Percentiles rank a stretch among this genome's conserved stretches.
Conservation (phyloP, 1,284 basidiomycete genomes). For the Fomitopsis palustris region DNA sequence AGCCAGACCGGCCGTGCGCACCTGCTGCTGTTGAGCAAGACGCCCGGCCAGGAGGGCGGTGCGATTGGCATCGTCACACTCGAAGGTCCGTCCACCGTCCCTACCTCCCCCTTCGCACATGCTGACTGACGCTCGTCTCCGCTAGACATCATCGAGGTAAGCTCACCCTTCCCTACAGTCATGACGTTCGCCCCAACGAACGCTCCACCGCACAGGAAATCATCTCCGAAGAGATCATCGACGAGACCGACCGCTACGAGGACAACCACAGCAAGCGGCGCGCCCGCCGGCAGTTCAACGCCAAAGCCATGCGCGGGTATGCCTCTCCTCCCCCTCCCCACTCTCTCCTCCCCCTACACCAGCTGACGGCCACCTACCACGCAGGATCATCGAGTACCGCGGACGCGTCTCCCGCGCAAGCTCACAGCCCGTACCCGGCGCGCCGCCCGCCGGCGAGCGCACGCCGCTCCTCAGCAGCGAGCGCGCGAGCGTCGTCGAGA, state of each 20-base stretch:
- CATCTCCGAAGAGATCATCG: slow-evolving; percentile 85
- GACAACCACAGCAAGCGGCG: slow-evolving; percentile 78
- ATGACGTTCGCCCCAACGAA: not conserved
- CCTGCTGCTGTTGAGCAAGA: slow-evolving; percentile 81
- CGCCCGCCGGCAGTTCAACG: slow-evolving; percentile 69
- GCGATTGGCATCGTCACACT: slow-evolving; percentile 82
- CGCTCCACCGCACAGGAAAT: slow-evolving; percentile 54
- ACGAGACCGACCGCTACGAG: slow-evolving; percentile 86
- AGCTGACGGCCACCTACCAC: not conserved
- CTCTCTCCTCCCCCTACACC: too few species aligned
- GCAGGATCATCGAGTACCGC: slow-evolving; percentile 26
- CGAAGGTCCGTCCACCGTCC: slow-evolving; percentile 53
- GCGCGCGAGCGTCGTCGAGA: slow-evolving; percentile 2
- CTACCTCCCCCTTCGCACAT: not conserved
- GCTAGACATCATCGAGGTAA: slow-evolving; percentile 67
- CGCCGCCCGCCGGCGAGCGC: slow-evolving; percentile 15
- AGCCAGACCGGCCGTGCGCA: slow-evolving; percentile 97
- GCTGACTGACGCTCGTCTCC: not conserved
- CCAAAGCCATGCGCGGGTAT: slow-evolving; percentile 79
- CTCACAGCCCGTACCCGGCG: slow-evolving; percentile 5
- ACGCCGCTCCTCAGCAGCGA: slow-evolving; percentile 16
- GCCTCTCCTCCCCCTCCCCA: slow-evolving; percentile 16
- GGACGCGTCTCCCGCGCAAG: slow-evolving; percentile 16
- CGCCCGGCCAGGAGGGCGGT: slow-evolving; percentile 78
- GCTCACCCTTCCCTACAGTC: slow-evolving; percentile 1